A percentile compares a stretch with the other conserved stretches of the same genome.
Conservation (phyloP, 1,139 yeast species). For the Yamadazyma diddensiae region DNA sequence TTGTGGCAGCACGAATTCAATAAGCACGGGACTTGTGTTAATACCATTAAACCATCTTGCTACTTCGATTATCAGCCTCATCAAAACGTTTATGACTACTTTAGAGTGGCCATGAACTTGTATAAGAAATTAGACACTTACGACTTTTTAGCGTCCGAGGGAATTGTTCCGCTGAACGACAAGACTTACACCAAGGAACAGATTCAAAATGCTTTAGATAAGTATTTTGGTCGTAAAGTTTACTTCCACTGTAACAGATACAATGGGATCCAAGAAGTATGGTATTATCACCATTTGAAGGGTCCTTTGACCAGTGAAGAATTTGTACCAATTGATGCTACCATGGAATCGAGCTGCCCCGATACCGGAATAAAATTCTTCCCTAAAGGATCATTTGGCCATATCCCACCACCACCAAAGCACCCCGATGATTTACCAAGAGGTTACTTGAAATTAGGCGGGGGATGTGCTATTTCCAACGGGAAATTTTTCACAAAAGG, state of each 20-base stretch:
- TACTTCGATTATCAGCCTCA: conserved; percentile 33
- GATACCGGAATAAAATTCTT: conserved; percentile 64
- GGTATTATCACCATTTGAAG: conserved; percentile 81
- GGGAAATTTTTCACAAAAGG: conserved; percentile 86
- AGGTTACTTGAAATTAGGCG: conserved; percentile 51
- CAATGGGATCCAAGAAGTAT: conserved; percentile 75
- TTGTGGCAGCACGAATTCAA: conserved; percentile 94
- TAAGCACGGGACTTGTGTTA: conserved; percentile 92
- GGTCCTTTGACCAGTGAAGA: conserved; percentile 72
- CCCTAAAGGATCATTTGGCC: conserved; percentile 56
- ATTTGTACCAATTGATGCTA: conserved; percentile 63
- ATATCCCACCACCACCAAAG: conserved; percentile 27
- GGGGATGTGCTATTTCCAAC: conserved; percentile 79
- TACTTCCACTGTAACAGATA: conserved; percentile 62
- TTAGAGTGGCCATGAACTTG: conserved; percentile 59
- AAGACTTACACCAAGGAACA: conserved; percentile 63
- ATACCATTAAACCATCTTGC: conserved; percentile 72
- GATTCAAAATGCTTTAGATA: conserved; percentile 60
- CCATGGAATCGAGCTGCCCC: conserved; percentile 61
- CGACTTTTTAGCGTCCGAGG: conserved; percentile 61
- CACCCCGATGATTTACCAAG: conserved; percentile 30
- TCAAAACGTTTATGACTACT: conserved; percentile 77
- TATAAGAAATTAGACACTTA: conserved; percentile 69
- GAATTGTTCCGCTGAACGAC: conserved; percentile 63
- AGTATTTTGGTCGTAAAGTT: conserved; percentile 61